Conservation (phyloP, 1,284 basidiomycete species). For the Ustilago shanxiensis region DNA sequence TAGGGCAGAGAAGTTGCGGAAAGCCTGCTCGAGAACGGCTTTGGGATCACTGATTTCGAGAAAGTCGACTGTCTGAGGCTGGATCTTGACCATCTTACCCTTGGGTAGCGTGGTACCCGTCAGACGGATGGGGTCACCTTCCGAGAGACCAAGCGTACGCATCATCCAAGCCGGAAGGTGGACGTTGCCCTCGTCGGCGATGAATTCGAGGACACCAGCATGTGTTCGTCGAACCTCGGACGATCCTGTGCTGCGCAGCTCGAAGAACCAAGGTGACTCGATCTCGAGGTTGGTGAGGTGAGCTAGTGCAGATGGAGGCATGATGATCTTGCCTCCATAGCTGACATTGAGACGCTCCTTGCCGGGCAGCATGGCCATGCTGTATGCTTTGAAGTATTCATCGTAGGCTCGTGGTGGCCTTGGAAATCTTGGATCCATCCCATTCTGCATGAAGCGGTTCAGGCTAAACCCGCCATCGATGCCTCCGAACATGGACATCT, state of each 20-base stretch:
- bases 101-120: constrained; percentile 89
- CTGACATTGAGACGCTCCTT: constrained; percentile 86
- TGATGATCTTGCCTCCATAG: constrained; percentile 98
- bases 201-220: constrained; percentile 97
- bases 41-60: constrained; percentile 90
- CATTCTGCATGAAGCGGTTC: constrained; percentile 53
- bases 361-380: constrained; percentile 85
- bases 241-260: constrained; percentile 83
- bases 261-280: constrained; percentile 94
- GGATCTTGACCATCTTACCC: constrained; percentile 95
- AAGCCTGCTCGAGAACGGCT: constrained; percentile 93
- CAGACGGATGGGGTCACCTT: constrained; percentile 94
- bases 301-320: constrained; percentile 95
- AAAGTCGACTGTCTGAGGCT: constrained; percentile 95
- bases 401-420: constrained; percentile 66
- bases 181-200: constrained; percentile 94
- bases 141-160: constrained; percentile 89
- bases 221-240: constrained; percentile 76
- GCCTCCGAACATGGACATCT: constrained; percentile 45
- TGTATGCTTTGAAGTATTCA: constrained; percentile 76
- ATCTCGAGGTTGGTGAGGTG: constrained; percentile 89
- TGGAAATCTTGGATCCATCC: constrained; percentile 57
- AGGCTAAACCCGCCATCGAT: constrained; percentile 41
- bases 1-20: constrained; percentile 86
- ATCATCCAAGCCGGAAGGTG: constrained; percentile 99